Base-by-base conservation (phyloP, 768 basidiomycete species). In the Cubamyces sp. region DNA sequence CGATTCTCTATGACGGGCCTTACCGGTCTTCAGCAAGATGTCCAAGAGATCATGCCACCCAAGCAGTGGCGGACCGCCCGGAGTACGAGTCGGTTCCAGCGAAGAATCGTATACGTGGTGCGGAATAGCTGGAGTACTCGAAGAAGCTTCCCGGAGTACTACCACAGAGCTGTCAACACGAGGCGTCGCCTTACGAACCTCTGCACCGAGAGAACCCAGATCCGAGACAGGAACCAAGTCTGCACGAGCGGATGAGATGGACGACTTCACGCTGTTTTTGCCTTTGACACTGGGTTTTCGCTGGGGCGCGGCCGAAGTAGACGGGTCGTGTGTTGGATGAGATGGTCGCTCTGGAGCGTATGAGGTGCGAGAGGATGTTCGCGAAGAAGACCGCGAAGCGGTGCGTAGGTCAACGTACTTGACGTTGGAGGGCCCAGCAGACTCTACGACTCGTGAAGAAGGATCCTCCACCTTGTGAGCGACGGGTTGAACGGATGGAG, bases 1-100 rank as follows among this genome's bases (percentile, higher is more conserved):
- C 55, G 37, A 50, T 40, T 50, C 25, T 39, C 59, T 58, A 28
- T 56, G 19, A 11, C 65, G 57, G 50, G 28, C 50, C 11, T 53
- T 47, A 11, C 67, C 67, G 4, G 64, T 65, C 53, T 40, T 50
- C 5, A 60, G 37, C 30, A 68, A 23, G 39, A 66, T 64, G 9
- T 59, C 47, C 42, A 52, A 14, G 7, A 68, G 41, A 16, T 64
- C 64, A 3, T 49, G 12, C 62, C 62, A 66, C 0, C 46, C 54
- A 25, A 66, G 48, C 19, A 68, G 8, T 0, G 64, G 67, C 12
- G 62, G 64, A 9, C 65, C 67, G 12, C 41, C 64, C 15, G 60
- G 53, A 14, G 49, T 51, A 19, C 52, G 47, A 39, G n/a, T 48
- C 56, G 49, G 26, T 19, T 61, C 55, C 16, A 68, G 40, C 8